phyloP scores from a whole-genome alignment of 2,329 filamentous ascomycete species.

The Microsporum audouinii region DNA sequence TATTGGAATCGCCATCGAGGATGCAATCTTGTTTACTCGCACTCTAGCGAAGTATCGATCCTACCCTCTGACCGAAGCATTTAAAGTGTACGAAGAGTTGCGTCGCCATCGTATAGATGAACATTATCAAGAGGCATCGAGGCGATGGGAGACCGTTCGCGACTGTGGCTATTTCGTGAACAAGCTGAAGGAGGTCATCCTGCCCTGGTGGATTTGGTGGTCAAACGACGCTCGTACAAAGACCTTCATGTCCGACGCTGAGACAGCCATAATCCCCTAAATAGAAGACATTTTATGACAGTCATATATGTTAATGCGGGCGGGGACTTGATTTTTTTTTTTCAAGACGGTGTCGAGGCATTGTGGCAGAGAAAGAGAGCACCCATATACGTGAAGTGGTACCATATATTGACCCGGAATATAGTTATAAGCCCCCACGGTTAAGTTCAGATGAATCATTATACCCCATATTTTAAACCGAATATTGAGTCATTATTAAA shows the following conservation, averaged over 20 bases:
- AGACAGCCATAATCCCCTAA: slow-evolving; percentile 1
- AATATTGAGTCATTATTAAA: neutral
- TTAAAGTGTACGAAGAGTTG: slow-evolving; percentile 7
- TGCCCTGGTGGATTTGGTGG: slow-evolving; percentile 7
- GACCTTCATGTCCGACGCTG: slow-evolving; percentile 4
- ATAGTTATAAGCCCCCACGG: no score
- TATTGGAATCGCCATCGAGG: slow-evolving; percentile 34
- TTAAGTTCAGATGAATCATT: no score
- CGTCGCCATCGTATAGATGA: slow-evolving; percentile 5
- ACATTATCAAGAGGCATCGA: slow-evolving; percentile 5
- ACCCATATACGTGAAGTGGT: neutral
- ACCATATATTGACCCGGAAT: no score
- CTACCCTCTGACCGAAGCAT: neutral
- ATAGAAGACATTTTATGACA: neutral
- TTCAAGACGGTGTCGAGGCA: neutral
- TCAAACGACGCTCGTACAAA: neutral
- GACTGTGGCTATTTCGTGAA: slow-evolving; percentile 7
- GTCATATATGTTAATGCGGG: neutral
- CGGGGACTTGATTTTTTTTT: no score
- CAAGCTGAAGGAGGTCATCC: slow-evolving; percentile 7
- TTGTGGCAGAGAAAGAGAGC: neutral
- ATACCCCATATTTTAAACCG: neutral
- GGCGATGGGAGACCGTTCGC: slow-evolving; percentile 7
- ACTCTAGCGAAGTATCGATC: slow-evolving; percentile 3
- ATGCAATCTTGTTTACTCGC: slow-evolving; percentile 22